Conservation (phyloP, 2,329 filamentous ascomycete genomes). For the Hypocreales sp. region DNA sequence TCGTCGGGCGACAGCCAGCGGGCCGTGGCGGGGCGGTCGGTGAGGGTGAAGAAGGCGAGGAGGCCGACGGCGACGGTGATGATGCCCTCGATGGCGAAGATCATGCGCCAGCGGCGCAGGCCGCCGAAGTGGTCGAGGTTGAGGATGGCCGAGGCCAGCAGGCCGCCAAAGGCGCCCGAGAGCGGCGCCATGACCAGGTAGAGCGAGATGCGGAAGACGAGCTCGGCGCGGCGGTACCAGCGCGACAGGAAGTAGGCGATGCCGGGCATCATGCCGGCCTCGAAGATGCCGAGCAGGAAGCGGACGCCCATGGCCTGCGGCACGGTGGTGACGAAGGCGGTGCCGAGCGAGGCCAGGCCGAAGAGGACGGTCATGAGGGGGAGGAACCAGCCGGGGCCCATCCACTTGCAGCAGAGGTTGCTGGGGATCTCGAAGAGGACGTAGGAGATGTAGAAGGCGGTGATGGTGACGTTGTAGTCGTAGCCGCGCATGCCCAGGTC, state of each 20-base stretch:
- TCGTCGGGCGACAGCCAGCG: conserved; percentile 50
- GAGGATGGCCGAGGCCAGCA: conserved; percentile 49
- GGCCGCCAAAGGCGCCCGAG: conserved; percentile 55
- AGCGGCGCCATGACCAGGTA: conserved; percentile 59
- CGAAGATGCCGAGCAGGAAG: conserved; percentile 53
- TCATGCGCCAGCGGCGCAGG: conserved; percentile 48
- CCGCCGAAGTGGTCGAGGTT: conserved; percentile 41
- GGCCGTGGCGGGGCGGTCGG: conserved; percentile 53
- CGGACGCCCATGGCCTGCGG: conserved; percentile 41
- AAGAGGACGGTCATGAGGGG: conserved; percentile 47
- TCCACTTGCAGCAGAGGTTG: conserved; percentile 53
- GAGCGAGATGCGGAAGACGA: conserved; percentile 50
- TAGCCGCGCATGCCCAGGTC: conserved; percentile 44
- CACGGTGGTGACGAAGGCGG: conserved; percentile 45
- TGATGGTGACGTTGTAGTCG: conserved; percentile 55
- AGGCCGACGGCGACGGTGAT: conserved; percentile 37
- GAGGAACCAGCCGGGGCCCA: conserved; percentile 59
- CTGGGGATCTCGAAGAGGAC: conserved; percentile 58
- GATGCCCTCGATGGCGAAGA: conserved; percentile 56
- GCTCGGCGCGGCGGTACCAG: conserved; percentile 56
- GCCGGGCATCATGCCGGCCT: conserved; percentile 59
- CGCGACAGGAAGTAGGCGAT: conserved; percentile 59
- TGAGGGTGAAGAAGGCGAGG: conserved; percentile 47
- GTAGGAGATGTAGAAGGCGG: conserved; percentile 58
- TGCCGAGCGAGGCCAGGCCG: conserved; percentile 46